Percentiles rank a stretch among this genome's conserved stretches.
phyloP scores from a whole-genome alignment of 148 eudicot species.

The Oxyria digyna region DNA sequence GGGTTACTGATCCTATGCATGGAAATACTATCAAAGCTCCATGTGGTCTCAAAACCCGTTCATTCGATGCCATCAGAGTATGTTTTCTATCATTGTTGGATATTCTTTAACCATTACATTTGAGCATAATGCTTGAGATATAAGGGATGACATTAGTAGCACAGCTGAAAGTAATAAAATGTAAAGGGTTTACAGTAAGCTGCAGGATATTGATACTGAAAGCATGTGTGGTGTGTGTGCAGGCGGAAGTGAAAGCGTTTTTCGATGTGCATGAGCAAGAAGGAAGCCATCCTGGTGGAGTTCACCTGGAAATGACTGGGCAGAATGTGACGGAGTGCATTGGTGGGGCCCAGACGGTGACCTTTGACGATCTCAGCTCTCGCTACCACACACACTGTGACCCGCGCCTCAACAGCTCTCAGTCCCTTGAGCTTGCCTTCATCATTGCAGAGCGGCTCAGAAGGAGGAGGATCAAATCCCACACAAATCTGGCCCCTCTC shows the following conservation, averaged over 20 bases:
- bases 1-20: slow-evolving; percentile 43
- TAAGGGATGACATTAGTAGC: too few species aligned
- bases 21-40: slow-evolving; percentile 45
- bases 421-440: slow-evolving; percentile 15
- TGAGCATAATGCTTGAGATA: too few species aligned
- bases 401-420: slow-evolving; percentile 14
- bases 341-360: slow-evolving; percentile 35
- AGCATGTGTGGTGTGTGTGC: not conserved
- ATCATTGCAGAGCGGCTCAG: slow-evolving; percentile 12
- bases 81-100: not conserved
- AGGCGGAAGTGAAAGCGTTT: slow-evolving; percentile 42
- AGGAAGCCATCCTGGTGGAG: slow-evolving; percentile 40
- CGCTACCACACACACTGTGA: slow-evolving; percentile 33
- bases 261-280: slow-evolving; percentile 47
- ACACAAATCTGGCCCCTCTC: too few species aligned
- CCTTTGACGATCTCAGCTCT: slow-evolving; percentile 34
- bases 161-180: too few species aligned
- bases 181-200: too few species aligned
- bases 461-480: slow-evolving; percentile 7
- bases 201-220: too few species aligned
- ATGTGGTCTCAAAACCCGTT: slow-evolving; percentile 34
- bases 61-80: slow-evolving; percentile 38
- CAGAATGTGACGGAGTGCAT: slow-evolving; percentile 44
- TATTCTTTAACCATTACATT: too few species aligned
- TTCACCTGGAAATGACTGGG: slow-evolving; percentile 42